Evolutionary conservation across 495 filamentous ascomycete genomes (phyloP), one percentile per base, ranked within the genome.

Genomic region (Penicillium silybi): DNA sequence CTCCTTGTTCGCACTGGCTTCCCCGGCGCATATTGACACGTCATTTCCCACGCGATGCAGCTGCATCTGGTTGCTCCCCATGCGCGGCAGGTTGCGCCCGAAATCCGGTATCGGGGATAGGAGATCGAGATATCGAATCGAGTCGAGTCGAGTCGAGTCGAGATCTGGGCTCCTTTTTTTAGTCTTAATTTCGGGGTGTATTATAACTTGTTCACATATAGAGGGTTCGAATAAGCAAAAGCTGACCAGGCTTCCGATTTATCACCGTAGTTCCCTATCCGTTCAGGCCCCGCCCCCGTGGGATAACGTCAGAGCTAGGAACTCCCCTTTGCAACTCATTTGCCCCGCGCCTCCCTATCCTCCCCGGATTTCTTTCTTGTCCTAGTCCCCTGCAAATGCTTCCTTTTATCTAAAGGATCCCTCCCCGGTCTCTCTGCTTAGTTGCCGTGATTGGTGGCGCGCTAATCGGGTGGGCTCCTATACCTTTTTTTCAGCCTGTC

Each of bases 261-360:
- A 61, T 64, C 55, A 62, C 51, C 59, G 59, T 65, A 61, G 42
- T 58, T 47, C 44, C 46, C 44, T 50, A 53, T 53, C 61, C 57
- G 48, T 62, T 26, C 48, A 58, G 56, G 59, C 59, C 56, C 53
- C 53, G 46, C 58, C 52, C 51, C 52, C 41, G 54, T 48, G 35
- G 45, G 49, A 57, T 63, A 65, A 65, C 63, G 63, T 66, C 63
- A 66, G 59, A 63, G 58, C 49, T 54, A 46, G 46, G 52, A 57
- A 54, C 58, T 65, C 53, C 46, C 46, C 44, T 56, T 56, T 50
- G 13, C 46, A 42, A 35, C 52, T 51, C 27, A 29, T 43, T 42
- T 59, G 56, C 59, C 59, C 55, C 58, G 47, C 52, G 58, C 45
- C 54, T 50, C 29, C 32, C 34, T 8, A 34, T 37, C 43, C 42